A percentile compares a stretch with the other conserved stretches of the same genome.
Evolutionary conservation across 1,139 yeast species (phyloP).

Genomic region (Yamadazyma mexicana): DNA sequence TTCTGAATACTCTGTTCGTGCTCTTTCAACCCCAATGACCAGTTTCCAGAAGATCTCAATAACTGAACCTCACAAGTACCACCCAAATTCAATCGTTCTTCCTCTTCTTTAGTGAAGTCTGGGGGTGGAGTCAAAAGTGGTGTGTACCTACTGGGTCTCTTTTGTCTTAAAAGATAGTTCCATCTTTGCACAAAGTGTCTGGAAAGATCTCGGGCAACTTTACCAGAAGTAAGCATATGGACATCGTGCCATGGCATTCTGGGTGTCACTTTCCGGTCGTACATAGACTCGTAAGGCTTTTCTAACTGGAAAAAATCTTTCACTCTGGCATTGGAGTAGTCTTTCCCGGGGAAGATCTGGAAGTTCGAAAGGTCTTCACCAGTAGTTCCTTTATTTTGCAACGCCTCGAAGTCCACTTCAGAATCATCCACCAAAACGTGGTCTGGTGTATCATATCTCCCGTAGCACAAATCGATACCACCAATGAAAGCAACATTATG

Average conservation of each 20-base stretch:
- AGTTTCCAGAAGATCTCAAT: slow-evolving; percentile 81
- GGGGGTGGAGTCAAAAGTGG: slow-evolving; percentile 93
- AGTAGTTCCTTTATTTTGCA: slow-evolving; percentile 25
- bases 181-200: slow-evolving; percentile 97
- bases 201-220: slow-evolving; percentile 87
- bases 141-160: slow-evolving; percentile 90
- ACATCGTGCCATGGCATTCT: slow-evolving; percentile 99
- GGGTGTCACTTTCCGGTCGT: slow-evolving; percentile 76
- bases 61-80: slow-evolving; percentile 95
- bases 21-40: slow-evolving; percentile 88
- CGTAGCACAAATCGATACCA: slow-evolving; percentile 93
- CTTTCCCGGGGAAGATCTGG: slow-evolving; percentile 94
- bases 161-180: slow-evolving; percentile 91
- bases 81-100: slow-evolving; percentile 57
- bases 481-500: slow-evolving; percentile 90
- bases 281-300: slow-evolving; percentile 89
- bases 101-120: slow-evolving; percentile 74
- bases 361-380: slow-evolving; percentile 42
- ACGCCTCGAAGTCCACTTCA: slow-evolving; percentile 36
- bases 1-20: slow-evolving; percentile 90
- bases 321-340: slow-evolving; percentile 92
- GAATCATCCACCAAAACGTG: slow-evolving; percentile 85
- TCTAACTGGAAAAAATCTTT: slow-evolving; percentile 82
- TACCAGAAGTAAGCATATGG: slow-evolving; percentile 96
- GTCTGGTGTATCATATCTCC: slow-evolving; percentile 95